Conservation (phyloP, 176 grass and related monocot genomes). For the Miscanthus lutarioriparius region DNA sequence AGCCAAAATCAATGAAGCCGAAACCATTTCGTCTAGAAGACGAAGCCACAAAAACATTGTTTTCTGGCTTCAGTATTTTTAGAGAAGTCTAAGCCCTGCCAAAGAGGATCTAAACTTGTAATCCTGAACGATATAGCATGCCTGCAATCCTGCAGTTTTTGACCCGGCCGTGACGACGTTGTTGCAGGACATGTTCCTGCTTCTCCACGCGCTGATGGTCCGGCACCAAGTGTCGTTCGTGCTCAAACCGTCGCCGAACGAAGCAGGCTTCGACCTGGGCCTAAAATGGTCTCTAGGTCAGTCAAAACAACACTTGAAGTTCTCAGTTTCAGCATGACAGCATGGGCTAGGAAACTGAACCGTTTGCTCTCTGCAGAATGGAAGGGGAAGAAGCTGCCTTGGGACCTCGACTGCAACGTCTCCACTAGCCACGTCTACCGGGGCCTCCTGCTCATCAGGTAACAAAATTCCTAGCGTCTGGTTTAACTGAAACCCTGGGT, state of each 20-base stretch:
- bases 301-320: neutral
- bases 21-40: too few species aligned
- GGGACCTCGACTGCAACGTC: constrained; percentile 56
- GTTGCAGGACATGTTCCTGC: constrained; percentile 43
- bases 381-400: constrained; percentile 52
- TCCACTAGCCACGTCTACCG: constrained; percentile 53
- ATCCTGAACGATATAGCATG: too few species aligned
- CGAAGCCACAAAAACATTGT: too few species aligned
- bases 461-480: neutral
- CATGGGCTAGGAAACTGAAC: neutral
- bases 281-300: constrained; percentile 56
- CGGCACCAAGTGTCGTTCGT: constrained; percentile 55
- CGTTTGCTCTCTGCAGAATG: constrained; percentile 48
- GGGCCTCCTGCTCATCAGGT: constrained; percentile 63
- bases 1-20: too few species aligned
- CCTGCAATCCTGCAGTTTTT: too few species aligned
- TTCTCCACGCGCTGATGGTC: constrained; percentile 50
- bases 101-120: too few species aligned
- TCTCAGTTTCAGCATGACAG: neutral
- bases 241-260: constrained; percentile 49
- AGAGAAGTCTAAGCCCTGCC: too few species aligned
- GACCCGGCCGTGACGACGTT: too few species aligned
- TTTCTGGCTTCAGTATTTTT: too few species aligned
- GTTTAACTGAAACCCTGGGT: too few species aligned
- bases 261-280: constrained; percentile 63